phyloP scores from a whole-genome alignment of 2,329 filamentous ascomycete species.

The Corinectria fuckeliana region DNA sequence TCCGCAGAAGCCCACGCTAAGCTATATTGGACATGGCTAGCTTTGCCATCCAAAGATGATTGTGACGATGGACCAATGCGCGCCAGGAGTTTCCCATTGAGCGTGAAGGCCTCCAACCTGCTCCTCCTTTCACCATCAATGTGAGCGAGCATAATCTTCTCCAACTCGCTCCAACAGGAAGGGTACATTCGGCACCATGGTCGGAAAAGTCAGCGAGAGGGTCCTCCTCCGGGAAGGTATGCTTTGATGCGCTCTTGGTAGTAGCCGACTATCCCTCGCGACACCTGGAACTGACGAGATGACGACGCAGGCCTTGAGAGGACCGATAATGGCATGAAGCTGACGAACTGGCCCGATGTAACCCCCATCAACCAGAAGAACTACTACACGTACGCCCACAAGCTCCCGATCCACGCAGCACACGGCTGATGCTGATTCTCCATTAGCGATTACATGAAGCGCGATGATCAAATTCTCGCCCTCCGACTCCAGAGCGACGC shows the following conservation, averaged over 20 bases:
- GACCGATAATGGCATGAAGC: conserved; percentile 98
- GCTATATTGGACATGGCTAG: conserved; percentile 21
- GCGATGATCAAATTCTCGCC: conserved; percentile 94
- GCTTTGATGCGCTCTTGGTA: conserved; percentile 15
- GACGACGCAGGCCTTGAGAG: conserved; percentile 77
- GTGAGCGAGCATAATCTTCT: conserved; percentile 27
- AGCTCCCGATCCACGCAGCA: neutral
- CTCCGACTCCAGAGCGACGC: conserved; percentile 89
- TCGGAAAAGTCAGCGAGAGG: conserved; percentile 70
- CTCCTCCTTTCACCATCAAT: conserved; percentile 28
- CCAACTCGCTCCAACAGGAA: conserved; percentile 22
- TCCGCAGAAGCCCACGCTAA: conserved; percentile 20
- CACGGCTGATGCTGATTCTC: conserved; percentile 23
- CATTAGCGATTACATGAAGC: conserved; percentile 91
- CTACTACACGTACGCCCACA: conserved; percentile 82
- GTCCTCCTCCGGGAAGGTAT: conserved; percentile 68
- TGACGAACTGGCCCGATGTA: conserved; percentile 92
- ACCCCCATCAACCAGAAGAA: conserved; percentile 99
- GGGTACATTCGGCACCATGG: conserved; percentile 51
- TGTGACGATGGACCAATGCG: conserved; percentile 31
- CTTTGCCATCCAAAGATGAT: conserved; percentile 18
- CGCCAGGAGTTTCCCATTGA: conserved; percentile 38
- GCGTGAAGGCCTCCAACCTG: conserved; percentile 25
- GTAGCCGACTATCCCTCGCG: conserved; percentile 17
- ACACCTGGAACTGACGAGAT: conserved; percentile 34